Base-by-base conservation (phyloP, 2,329 filamentous ascomycete genomes). In the Orbilia oligospora region DNA sequence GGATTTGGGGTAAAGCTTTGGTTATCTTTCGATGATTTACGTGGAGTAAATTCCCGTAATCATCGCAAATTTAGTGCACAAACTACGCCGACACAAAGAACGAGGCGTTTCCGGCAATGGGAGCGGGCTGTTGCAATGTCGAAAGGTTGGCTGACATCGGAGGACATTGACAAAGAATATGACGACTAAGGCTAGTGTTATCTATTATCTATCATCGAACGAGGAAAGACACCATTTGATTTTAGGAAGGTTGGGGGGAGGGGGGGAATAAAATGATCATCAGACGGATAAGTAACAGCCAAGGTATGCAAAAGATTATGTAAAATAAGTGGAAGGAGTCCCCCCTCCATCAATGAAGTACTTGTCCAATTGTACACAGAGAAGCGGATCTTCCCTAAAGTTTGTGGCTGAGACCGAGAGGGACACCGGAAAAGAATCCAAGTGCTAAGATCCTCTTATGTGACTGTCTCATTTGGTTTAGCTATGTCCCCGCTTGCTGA, bases 1-100 rank as follows among this genome's bases (percentile, higher is more conserved):
- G 94, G 92, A n/a, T 90, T 97, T 76, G 68, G 63, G 1, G 61
- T 33, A 0, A 48, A 12, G 27, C 22, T 77, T 9, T 78, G 75
- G 75, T n/a, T 16, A 20, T 58, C 61, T 30, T 68, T 72, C 20
- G n/a, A 33, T 14, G 68, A 69, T 12, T 63, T 78, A 12, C 22
- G 44, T 16, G 20, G 18, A 9, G 75, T 78, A 44, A 78, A 78
- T 38, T 18, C 63, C 33, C 68, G 68, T 3, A 51, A 78, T 33
- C 75, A 78, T 49, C 66, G 63, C 22, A 56, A 38, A 9, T 78
- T 78, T 33, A 51, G 24, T 5, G 46, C 75, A 2, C 53, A 49
- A 27, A 78, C 75, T n/a, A 72, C 68, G 3, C 22, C 10, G 18
- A 33, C 22, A 33, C 30, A 68, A 20, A 33, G 55, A 33, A 22